phyloP scores from a whole-genome alignment of 1,284 basidiomycete species.

The Cutaneotrichosporon curvatum region DNA sequence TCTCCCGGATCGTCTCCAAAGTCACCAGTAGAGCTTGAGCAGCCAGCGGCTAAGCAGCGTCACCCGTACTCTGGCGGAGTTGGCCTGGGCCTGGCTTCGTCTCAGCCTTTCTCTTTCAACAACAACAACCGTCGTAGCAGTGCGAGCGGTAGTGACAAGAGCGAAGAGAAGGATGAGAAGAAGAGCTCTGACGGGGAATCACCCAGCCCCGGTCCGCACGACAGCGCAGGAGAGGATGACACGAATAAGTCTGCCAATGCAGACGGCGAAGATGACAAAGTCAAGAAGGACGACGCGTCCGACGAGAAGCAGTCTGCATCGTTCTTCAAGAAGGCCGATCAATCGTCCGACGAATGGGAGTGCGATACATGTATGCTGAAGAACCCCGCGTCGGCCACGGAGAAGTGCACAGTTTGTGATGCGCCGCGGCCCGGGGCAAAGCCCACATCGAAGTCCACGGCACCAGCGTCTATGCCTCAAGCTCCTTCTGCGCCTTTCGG shows the following conservation, averaged over 20 bases:
- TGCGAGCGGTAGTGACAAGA: not conserved
- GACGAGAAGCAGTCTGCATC: not conserved
- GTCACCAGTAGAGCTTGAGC: not conserved
- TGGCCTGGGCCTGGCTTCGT: constrained; percentile 7
- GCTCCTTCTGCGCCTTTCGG: no score
- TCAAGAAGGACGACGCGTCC: constrained; percentile 5
- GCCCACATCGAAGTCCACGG: constrained; percentile 17
- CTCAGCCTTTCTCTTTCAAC: constrained; percentile 1
- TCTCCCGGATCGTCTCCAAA: not conserved
- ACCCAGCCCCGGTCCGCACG: no score
- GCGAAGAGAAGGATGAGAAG: not conserved
- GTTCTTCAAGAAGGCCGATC: not conserved
- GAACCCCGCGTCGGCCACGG: constrained; percentile 48
- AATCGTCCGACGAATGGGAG: constrained; percentile 42
- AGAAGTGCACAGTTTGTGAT: constrained; percentile 55
- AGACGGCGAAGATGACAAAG: constrained; percentile 1
- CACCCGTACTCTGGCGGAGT: not conserved
- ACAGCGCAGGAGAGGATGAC: constrained; percentile 2
- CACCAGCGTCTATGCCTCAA: no score
- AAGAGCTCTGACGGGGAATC: not conserved
- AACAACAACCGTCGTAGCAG: not conserved
- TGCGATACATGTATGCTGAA: constrained; percentile 51
- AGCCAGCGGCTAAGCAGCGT: not conserved
- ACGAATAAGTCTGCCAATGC: constrained; percentile 5
- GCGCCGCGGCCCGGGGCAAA: constrained; percentile 34